phyloP scores from a whole-genome alignment of 2,329 filamentous ascomycete genomes.

The Pseudogymnoascus pannorum region DNA sequence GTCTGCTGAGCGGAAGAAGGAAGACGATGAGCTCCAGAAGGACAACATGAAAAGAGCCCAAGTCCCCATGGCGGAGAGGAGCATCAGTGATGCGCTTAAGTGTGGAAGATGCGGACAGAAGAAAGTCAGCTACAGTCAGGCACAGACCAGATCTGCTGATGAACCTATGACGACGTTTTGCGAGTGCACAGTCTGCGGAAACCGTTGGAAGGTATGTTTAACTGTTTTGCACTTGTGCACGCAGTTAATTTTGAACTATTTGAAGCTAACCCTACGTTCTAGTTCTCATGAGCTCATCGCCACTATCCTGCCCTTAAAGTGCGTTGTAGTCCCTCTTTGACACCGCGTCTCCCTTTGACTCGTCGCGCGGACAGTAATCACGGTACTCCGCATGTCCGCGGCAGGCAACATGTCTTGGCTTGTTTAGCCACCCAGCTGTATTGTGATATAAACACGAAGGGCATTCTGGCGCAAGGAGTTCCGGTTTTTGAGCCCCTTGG shows the following conservation, averaged over 20 bases:
- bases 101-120: conserved; percentile 90
- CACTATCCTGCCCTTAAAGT: not conserved
- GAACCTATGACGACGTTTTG: conserved; percentile 82
- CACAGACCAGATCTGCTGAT: conserved; percentile 91
- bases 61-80: conserved; percentile 86
- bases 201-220: conserved; percentile 61
- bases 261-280: conserved; percentile 1
- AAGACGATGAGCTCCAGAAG: conserved; percentile 69
- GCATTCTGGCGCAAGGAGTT: conserved; percentile 7
- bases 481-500: not conserved
- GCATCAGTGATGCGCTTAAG: conserved; percentile 77
- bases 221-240: conserved; percentile 8
- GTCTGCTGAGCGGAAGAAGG: conserved; percentile 69
- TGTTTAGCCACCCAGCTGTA: conserved; percentile 2
- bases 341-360: not conserved
- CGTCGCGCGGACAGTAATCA: conserved; percentile 2
- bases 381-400: not conserved
- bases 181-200: conserved; percentile 61
- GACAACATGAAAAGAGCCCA: conserved; percentile 98
- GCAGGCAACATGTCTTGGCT: not conserved
- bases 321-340: conserved; percentile 6
- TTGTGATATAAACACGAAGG: not conserved
- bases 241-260: conserved; percentile 5
- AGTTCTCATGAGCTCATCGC: conserved; percentile 27
- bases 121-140: conserved; percentile 93